Percentiles rank a stretch among this genome's conserved stretches.
These are phyloP conservation scores for Pseudonectria foliicola DNA, from an alignment of 2,329 filamentous ascomycete genomes.

Conservation along the genomic window DNA sequence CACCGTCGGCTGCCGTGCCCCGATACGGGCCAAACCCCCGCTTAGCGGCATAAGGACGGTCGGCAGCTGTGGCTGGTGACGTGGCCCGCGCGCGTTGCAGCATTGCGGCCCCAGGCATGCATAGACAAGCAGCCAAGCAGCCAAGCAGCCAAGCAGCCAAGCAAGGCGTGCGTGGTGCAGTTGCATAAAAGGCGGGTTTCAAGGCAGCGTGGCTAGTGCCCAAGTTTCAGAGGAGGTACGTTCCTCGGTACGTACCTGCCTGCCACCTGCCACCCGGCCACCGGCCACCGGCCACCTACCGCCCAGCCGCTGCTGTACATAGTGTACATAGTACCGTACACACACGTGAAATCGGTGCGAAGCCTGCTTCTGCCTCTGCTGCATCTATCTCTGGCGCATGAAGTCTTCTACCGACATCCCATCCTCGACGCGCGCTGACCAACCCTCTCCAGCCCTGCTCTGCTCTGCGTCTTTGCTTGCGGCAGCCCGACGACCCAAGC, in stretches of 20 bases:
- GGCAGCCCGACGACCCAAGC: too few species aligned
- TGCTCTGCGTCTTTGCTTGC: conserved; percentile 5
- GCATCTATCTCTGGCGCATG: conserved; percentile 20
- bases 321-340: background rate
- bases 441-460: conserved; percentile 9
- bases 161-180: conserved; percentile 8
- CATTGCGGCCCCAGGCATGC: background rate
- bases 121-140: too few species aligned
- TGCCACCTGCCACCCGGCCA: too few species aligned
- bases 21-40: too few species aligned
- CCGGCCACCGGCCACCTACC: too few species aligned
- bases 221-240: too few species aligned
- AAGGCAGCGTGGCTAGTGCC: conserved; percentile 1
- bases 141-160: too few species aligned
- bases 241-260: too few species aligned
- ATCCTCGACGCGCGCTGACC: conserved; percentile 19
- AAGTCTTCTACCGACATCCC: background rate
- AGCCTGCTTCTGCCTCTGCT: conserved; percentile 7
- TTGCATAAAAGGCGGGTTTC: conserved; percentile 2
- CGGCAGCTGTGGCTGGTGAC: conserved; percentile 17
- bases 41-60: too few species aligned
- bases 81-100: conserved; percentile 9
- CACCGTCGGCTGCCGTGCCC: too few species aligned
- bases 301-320: too few species aligned
- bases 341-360: conserved; percentile 17